Evolutionary conservation across 148 eudicot genomes (phyloP), one percentile per base, ranked within the genome.

Genomic region (Chenopodium quinoa): DNA sequence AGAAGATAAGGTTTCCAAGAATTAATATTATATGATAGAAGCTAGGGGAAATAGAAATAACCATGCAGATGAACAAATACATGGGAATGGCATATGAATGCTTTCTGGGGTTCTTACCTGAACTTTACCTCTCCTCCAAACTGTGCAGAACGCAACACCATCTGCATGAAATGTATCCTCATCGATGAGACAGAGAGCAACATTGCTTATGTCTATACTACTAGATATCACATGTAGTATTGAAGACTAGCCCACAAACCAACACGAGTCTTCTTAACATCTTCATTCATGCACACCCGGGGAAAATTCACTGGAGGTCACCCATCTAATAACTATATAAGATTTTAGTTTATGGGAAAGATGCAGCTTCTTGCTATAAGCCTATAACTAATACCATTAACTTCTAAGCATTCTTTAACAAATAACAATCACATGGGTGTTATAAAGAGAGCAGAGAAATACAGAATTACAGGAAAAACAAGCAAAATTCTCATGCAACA

Each of bases 91-190:
- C 50, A 17, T 22, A 2, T 65, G 56, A 71, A 37, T 9, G 32
- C 54, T 54, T 23, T 17, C 27, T 4, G 44, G 37, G 40, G 16
- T 77, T 19, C 85, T 88, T 81, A 94, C 99, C 98, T 91, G 88
- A 97, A 92, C 83, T 84, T 73, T 81, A 97, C 97, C 88, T 92
- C 94, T 82, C 99, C 99, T 82, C 83, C 79, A 76, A 97, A 97
- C 87, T 97, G 94, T 75, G 86, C 92, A 23, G 99, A 97, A 52
- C 78, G 87, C 78, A 97, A 52, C 73, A 84, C 25, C 80, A 97
- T 92, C 99, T 97, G 82, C 73, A 84, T 32, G 75, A 47, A 64
- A 75, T 80, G 72, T 75, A 76, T 79, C 75, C 25, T 34, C 66
- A 58, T 58, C 66, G 27, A 22, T 74, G 78, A 75, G 37, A 17